Percentiles rank a stretch among this genome's conserved stretches.
Evolutionary conservation across 768 basidiomycete species (phyloP).

Genomic region (Infundibulicybe gibba): DNA sequence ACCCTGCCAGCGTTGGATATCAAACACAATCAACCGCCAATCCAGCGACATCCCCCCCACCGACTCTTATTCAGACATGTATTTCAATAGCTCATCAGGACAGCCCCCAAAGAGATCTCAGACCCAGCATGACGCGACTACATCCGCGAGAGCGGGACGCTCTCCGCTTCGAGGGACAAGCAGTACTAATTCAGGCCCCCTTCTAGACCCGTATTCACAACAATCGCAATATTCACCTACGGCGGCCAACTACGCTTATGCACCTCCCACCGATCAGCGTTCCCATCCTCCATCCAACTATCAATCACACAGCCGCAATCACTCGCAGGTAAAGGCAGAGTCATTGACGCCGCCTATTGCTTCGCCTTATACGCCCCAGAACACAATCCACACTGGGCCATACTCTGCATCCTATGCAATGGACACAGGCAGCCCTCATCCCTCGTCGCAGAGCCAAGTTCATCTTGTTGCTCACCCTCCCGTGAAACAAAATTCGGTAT

Average conservation of each 20-base stretch:
- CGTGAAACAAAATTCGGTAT: conserved; percentile 52
- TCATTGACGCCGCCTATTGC: conserved; percentile 42
- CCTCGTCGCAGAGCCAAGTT: conserved; percentile 42
- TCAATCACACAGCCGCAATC: conserved; percentile 53
- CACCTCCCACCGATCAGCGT: conserved; percentile 36
- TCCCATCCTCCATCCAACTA: conserved; percentile 34
- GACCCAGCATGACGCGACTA: conserved; percentile 47
- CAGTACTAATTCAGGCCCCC: conserved; percentile 37
- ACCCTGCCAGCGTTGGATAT: conserved; percentile 55
- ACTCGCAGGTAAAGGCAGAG: conserved; percentile 56
- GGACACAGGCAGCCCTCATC: conserved; percentile 65
- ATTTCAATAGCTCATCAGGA: conserved; percentile 47
- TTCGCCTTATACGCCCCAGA: conserved; percentile 57
- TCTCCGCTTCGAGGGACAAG: conserved; percentile 62
- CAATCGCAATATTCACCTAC: conserved; percentile 68
- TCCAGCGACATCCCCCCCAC: conserved; percentile 29
- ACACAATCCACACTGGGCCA: conserved; percentile 28
- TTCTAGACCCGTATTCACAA: conserved; percentile 70
- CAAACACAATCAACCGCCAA: conserved; percentile 44
- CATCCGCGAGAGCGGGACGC: conserved; percentile 46
- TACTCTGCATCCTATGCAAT: conserved; percentile 53
- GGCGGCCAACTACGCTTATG: conserved; percentile 47
- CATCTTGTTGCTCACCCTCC: conserved; percentile 49
- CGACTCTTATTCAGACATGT: conserved; percentile 59
- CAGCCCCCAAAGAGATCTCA: conserved; percentile 55